Conservation (phyloP, 2,329 filamentous ascomycete species). For the Thielaviopsis punctulata region DNA sequence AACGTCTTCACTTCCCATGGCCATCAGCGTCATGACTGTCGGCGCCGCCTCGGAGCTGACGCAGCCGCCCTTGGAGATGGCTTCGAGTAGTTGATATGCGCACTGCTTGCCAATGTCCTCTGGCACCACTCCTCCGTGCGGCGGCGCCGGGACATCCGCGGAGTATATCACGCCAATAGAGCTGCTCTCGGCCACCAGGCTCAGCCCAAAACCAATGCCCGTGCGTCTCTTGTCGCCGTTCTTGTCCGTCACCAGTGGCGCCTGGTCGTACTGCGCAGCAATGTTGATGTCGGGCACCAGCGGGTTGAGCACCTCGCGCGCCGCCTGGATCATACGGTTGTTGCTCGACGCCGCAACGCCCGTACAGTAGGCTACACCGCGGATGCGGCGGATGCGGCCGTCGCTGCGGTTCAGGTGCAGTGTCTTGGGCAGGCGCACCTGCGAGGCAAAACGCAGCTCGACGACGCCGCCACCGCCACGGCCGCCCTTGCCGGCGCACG, state of each 20-base stretch:
- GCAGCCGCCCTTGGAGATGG: conserved; percentile 67
- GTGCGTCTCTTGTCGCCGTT: conserved; percentile 46
- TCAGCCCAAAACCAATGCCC: conserved; percentile 82
- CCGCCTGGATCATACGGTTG: conserved; percentile 82
- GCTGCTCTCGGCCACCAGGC: conserved; percentile 81
- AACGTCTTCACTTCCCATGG: conserved; percentile 94
- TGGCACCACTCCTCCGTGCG: conserved; percentile 63
- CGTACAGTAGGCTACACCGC: conserved; percentile 84
- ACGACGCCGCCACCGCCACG: conserved; percentile 77
- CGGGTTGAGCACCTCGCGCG: conserved; percentile 70
- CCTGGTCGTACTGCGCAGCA: conserved; percentile 59
- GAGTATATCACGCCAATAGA: conserved; percentile 67
- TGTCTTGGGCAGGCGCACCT: conserved; percentile 85
- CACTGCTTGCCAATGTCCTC: conserved; percentile 83
- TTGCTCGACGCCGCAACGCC: conserved; percentile 90
- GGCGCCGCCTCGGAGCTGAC: conserved; percentile 53
- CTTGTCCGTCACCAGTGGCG: conserved; percentile 33
- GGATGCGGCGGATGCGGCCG: conserved; percentile 71
- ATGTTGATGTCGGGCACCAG: conserved; percentile 83
- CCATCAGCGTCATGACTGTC: conserved; percentile 77
- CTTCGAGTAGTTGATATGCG: conserved; percentile 76
- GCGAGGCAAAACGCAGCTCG: conserved; percentile 84
- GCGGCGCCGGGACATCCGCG: conserved; percentile 61
- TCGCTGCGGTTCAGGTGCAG: conserved; percentile 69
- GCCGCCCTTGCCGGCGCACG: conserved; percentile 58